phyloP scores from a whole-genome alignment of 73 alveolate species.

The Paramecium caudatum region DNA sequence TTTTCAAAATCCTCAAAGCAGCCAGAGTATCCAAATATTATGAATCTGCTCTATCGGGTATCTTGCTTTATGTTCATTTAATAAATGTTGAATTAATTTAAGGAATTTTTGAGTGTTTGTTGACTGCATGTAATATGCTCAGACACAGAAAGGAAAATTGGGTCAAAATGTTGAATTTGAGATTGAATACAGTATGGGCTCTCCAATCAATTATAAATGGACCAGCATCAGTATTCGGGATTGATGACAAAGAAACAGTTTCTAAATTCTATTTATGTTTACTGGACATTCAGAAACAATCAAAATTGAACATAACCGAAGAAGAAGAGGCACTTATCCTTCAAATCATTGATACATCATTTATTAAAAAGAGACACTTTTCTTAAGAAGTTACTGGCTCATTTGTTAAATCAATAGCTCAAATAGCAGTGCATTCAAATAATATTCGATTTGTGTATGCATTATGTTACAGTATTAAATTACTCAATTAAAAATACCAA shows the following conservation, averaged over 20 bases:
- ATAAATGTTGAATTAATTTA: slow-evolving; percentile 43
- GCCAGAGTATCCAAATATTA: slow-evolving; percentile 45
- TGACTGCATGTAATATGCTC: not conserved
- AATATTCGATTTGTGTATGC: slow-evolving; percentile 11
- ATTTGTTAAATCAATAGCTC: not conserved
- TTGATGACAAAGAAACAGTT: slow-evolving; percentile 46
- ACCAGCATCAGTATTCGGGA: slow-evolving; percentile 25
- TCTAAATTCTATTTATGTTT: slow-evolving; percentile 5
- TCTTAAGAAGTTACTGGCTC: slow-evolving; percentile 14
- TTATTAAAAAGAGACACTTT: slow-evolving; percentile 33
- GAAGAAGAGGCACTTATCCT: slow-evolving; percentile 11
- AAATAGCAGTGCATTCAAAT: not conserved
- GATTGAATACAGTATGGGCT: slow-evolving; percentile 1
- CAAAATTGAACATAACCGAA: not conserved
- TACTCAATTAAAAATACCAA: not conserved
- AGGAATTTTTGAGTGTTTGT: not conserved
- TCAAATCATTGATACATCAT: not conserved
- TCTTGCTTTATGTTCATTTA: slow-evolving; percentile 7
- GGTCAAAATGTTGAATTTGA: slow-evolving; percentile 6
- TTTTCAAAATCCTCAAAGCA: not conserved
- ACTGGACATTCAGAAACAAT: not conserved
- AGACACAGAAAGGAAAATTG: not conserved
- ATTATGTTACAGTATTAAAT: not conserved
- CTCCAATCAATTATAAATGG: slow-evolving; percentile 28
- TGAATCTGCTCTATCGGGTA: slow-evolving; percentile 32